Evolutionary conservation across 805 yeast species (phyloP), one percentile per base, ranked within the genome.

Genomic region (Yarrowia sp.): DNA sequence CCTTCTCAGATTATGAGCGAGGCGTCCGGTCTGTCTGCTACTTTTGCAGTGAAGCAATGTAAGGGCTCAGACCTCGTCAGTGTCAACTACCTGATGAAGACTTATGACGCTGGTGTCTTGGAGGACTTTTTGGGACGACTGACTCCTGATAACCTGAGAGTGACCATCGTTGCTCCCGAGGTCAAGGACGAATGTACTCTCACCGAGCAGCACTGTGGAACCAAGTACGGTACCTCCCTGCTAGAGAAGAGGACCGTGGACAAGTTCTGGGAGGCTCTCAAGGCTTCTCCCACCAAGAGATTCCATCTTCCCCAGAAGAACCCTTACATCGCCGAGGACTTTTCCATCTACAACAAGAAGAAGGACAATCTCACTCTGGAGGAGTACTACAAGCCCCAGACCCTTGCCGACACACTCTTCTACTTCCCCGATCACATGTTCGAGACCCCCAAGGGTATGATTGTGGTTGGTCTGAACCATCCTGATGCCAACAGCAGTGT

Each of bases 11-110:
- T 95, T 4, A 81, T 92, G 8, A 78, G 84, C 8, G 89, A 97
- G 0, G 95, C 88, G 3, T 89, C 95, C 2, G 78, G 82, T 32
- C 77, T 89, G 72, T 88, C 96, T 78, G 77, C 9, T 77, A 92
- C 78, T 90, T 89, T 75, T 84, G 85, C 67, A 79, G 76, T 7
- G n/a, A 36, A 14, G 12, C 75, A 74, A 5, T 82, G 91, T 42
- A 97, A 97, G 0, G 83, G 88, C 5, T 85, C 87, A 22, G 81
- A 83, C 71, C 74, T 92, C 9, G 81, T 94, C 71, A 85, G 88
- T 72, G 80, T 7, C n/a, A 7, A 82, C 41, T 75, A 84, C 19
- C 82, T 91, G 11, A 76, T 86, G 70, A 82, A 88, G 69, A 83
- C 84, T 65, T 92, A 84, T 75, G 85, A 87, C 70, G 85, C 88